phyloP scores from a whole-genome alignment of 192 early-diverging fungal species.

The Gryganskiella cystojenkinii region DNA sequence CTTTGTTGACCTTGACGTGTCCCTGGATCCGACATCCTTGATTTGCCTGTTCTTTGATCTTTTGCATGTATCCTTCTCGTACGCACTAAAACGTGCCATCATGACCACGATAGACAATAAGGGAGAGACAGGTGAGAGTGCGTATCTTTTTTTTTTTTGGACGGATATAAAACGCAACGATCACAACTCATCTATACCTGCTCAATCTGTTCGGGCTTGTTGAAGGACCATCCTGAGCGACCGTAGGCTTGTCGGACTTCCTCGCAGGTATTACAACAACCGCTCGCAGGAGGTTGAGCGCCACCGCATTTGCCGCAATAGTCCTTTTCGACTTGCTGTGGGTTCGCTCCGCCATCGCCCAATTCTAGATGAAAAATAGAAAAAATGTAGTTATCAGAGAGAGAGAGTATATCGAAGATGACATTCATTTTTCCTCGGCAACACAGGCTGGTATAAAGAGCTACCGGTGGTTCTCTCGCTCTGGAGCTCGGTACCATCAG shows the following conservation, averaged over 20 bases:
- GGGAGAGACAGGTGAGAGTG: not conserved
- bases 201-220: constrained; percentile 77
- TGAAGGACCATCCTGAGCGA: constrained; percentile 86
- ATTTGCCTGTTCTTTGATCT: constrained; percentile 78
- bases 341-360: constrained; percentile 51
- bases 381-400: constrained; percentile 13
- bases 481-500: constrained; percentile 71
- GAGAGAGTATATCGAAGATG: not conserved
- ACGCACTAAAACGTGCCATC: constrained; percentile 70
- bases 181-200: constrained; percentile 61
- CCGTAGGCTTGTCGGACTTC: constrained; percentile 89
- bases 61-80: constrained; percentile 83
- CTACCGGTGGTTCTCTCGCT: constrained; percentile 67
- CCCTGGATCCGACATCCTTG: constrained; percentile 94
- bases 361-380: constrained; percentile 66
- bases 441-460: not conserved
- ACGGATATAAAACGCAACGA: not conserved
- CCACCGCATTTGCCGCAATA: constrained; percentile 95
- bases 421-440: not conserved
- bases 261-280: constrained; percentile 96
- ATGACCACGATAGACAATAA: no score
- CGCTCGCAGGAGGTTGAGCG: constrained; percentile 68
- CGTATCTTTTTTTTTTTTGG: not conserved
- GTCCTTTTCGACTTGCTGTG: constrained; percentile 41
- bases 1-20: constrained; percentile 86